phyloP scores from a whole-genome alignment of 805 yeast genomes.

The Candida schatavii region DNA sequence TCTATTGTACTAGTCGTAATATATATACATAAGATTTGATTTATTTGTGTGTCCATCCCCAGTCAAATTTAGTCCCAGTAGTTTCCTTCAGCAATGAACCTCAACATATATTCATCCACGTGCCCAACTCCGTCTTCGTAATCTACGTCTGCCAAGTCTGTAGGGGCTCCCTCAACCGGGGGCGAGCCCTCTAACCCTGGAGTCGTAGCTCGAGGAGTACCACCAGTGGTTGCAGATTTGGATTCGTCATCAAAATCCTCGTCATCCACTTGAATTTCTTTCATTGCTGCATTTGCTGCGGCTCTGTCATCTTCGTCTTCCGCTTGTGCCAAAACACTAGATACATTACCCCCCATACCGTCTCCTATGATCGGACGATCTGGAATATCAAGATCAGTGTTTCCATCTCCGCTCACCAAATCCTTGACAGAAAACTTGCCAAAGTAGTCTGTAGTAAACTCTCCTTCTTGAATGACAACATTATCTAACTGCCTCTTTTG shows the following conservation, averaged over 20 bases:
- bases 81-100: slow-evolving; percentile 81
- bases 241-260: slow-evolving; percentile 73
- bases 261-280: slow-evolving; percentile 77
- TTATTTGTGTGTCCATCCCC: no score
- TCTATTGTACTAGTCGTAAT: no score
- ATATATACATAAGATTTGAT: no score
- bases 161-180: slow-evolving; percentile 17
- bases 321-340: slow-evolving; percentile 77
- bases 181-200: slow-evolving; percentile 18
- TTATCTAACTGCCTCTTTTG: slow-evolving; percentile 92
- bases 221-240: slow-evolving; percentile 19
- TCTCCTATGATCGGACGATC: slow-evolving; percentile 39
- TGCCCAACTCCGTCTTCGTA: slow-evolving; percentile 71
- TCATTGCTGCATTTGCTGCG: slow-evolving; percentile 88
- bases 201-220: slow-evolving; percentile 17
- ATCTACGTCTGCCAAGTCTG: slow-evolving; percentile 37
- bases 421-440: slow-evolving; percentile 84
- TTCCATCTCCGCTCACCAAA: slow-evolving; percentile 54
- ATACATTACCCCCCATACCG: slow-evolving; percentile 35
- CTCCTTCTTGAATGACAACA: slow-evolving; percentile 96
- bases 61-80: slow-evolving; percentile 43
- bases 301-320: slow-evolving; percentile 90
- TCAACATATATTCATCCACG: slow-evolving; percentile 94
- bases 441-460: slow-evolving; percentile 95
- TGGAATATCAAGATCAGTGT: slow-evolving; percentile 41